Percentiles rank a stretch among this genome's conserved stretches.
phyloP scores from a whole-genome alignment of 164 flowering plant genomes.

The Piper betle region DNA sequence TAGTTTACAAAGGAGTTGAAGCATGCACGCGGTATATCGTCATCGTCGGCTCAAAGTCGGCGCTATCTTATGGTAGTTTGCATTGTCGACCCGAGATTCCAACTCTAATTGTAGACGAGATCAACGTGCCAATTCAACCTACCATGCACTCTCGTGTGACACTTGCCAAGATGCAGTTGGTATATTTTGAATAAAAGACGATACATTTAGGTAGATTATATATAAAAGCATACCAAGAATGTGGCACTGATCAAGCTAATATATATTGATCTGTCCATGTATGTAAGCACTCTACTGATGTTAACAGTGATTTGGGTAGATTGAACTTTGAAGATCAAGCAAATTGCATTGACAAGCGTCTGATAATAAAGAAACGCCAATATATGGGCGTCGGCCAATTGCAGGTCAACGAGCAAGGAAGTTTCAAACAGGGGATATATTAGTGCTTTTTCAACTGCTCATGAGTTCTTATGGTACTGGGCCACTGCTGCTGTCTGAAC shows the following conservation, averaged over 20 bases:
- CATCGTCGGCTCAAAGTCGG: background rate
- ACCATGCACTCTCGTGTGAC: background rate
- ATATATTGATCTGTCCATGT: no score
- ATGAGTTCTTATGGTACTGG: background rate
- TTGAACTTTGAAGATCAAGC: background rate
- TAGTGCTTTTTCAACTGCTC: background rate
- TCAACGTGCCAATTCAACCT: background rate
- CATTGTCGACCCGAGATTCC: background rate
- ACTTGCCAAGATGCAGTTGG: background rate
- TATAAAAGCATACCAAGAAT: no score
- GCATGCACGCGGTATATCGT: no score
- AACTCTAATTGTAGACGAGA: background rate
- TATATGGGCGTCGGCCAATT: background rate
- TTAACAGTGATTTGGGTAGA: background rate
- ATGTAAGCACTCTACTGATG: no score
- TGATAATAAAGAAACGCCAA: background rate
- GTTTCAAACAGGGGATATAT: background rate
- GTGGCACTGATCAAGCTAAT: no score
- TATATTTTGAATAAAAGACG: no score
- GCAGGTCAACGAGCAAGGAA: background rate
- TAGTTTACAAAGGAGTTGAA: background rate
- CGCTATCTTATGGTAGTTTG: background rate
- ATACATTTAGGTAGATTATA: no score
- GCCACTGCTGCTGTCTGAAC: background rate
- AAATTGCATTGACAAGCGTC: background rate